Percentiles rank a stretch among this genome's conserved stretches.
These are phyloP conservation scores for Coemansia umbellata DNA, from an alignment of 192 early-diverging fungal genomes.

Conservation along the genomic window DNA sequence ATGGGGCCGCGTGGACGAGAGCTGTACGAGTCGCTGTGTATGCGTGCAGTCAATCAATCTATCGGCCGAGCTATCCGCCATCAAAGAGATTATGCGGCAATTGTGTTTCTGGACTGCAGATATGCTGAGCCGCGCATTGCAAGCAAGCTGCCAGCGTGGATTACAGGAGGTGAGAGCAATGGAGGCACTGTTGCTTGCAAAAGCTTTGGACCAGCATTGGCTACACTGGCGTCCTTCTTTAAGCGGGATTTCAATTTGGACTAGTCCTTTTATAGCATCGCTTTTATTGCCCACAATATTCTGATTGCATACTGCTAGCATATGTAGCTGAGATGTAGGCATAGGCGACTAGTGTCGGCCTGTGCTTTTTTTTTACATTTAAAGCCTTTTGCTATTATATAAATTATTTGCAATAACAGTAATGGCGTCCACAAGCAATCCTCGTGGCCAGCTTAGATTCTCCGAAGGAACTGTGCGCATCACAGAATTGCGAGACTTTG, in stretches of 20 bases:
- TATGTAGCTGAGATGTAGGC: too few species aligned
- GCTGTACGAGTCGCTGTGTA: conserved; percentile 88
- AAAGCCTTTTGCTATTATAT: background rate
- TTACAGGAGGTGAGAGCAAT: conserved; percentile 9
- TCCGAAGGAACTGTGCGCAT: conserved; percentile 13
- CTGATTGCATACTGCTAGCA: too few species aligned
- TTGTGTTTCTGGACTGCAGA: conserved; percentile 72
- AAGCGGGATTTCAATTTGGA: conserved; percentile 23
- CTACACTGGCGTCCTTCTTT: conserved; percentile 26
- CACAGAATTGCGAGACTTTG: conserved; percentile 3
- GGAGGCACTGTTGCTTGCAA: background rate
- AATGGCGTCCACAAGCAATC: background rate
- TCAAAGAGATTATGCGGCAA: conserved; percentile 77
- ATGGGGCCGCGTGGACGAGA: conserved; percentile 50
- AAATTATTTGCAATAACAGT: background rate
- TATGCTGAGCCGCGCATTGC: conserved; percentile 51
- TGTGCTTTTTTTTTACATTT: background rate
- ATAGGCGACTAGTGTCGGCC: too few species aligned
- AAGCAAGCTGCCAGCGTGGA: conserved; percentile 66
- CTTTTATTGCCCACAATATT: too few species aligned
- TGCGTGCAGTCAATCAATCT: conserved; percentile 89
- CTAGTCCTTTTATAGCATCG: too few species aligned
- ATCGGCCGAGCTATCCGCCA: conserved; percentile 94
- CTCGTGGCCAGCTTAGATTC: background rate
- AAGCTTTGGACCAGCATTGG: conserved; percentile 25